Base-by-base conservation (phyloP, 2,329 filamentous ascomycete species). In the Diaporthe aspalathi region DNA sequence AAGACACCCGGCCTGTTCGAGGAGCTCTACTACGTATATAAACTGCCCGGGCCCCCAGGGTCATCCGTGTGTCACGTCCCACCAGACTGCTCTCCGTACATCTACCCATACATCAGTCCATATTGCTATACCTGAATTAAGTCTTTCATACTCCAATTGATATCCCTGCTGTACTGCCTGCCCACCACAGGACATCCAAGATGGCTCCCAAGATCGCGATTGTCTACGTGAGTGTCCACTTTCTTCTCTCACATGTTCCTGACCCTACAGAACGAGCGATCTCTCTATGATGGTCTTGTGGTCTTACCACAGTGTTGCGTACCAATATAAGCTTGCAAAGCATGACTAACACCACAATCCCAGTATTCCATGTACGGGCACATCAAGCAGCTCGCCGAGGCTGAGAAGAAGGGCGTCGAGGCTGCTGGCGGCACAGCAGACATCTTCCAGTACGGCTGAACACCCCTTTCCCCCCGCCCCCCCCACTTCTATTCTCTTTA, bases 341-440 rank as follows among this genome's bases (percentile, higher is more conserved):
- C 32, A 63, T 45, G 47, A 40, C 71, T 72, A 45, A 71, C 65
- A 35, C n/a, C 3, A 16, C 17, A 29, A 17, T 9, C 14, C 43
- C 73, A 96, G 93, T 97, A 97, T 86, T 97, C 94, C 76, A 93
- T 94, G 89, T 97, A 96, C 85, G 95, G 96, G 84, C 95, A 98
- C 85, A 92, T 98, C 84, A 85, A 88, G 83, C 84, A 91, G 80
- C 83, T 98, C 78, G 96, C 95, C 78, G 91, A 96, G 82, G 94
- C 94, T 74, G 95, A 98, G 87, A 93, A 95, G 88, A 90, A 89
- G 79, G 96, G 96, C 80, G 93, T 98, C 79, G 92, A 95, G 85
- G 90, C 92, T 79, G 94, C 94, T 74, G 96, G 96, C 75, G 95
- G 95, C 75, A 84, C 86, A 54, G 94, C 86, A 83, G 93, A 95